Percentiles rank a stretch among this genome's conserved stretches.
Conservation (phyloP, 1,284 basidiomycete species). For the Anthracocystis panici-leucophaei region DNA sequence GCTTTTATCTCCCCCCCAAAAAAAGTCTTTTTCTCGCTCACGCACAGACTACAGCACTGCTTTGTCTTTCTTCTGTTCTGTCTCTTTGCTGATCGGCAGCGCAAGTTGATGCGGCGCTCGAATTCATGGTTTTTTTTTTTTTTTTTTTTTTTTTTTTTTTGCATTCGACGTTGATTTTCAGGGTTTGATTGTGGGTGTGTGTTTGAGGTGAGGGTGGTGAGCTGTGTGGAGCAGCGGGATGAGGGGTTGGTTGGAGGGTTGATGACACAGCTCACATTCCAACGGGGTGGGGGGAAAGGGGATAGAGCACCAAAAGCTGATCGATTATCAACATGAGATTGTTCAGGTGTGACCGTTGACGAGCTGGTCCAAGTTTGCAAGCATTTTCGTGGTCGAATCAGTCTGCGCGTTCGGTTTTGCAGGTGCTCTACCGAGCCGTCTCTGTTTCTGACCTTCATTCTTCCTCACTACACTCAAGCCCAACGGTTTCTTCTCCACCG, state of each 20-base stretch:
- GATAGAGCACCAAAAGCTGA: too few relatives aligned
- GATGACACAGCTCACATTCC: too few relatives aligned
- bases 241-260: too few relatives aligned
- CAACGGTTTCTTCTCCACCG: not conserved
- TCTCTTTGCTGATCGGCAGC: not conserved
- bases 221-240: too few relatives aligned
- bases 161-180: too few relatives aligned
- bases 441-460: conserved; percentile 29
- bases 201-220: too few relatives aligned
- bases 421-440: conserved; percentile 20
- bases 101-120: too few relatives aligned
- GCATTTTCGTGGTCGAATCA: conserved; percentile 32
- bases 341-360: conserved; percentile 12
- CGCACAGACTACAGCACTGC: conserved; percentile 2
- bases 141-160: too few relatives aligned
- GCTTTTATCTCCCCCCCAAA: not conserved
- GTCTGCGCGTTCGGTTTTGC: not conserved
- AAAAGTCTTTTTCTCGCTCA: not conserved
- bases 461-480: not conserved
- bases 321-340: too few relatives aligned
- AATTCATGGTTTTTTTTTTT: too few relatives aligned
- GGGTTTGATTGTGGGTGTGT: too few relatives aligned
- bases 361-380: conserved; percentile 38
- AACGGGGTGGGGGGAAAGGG: too few relatives aligned
- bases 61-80: not conserved